Conservation (phyloP, 2,329 filamentous ascomycete species). For the Dendrostoma leiphaemia region DNA sequence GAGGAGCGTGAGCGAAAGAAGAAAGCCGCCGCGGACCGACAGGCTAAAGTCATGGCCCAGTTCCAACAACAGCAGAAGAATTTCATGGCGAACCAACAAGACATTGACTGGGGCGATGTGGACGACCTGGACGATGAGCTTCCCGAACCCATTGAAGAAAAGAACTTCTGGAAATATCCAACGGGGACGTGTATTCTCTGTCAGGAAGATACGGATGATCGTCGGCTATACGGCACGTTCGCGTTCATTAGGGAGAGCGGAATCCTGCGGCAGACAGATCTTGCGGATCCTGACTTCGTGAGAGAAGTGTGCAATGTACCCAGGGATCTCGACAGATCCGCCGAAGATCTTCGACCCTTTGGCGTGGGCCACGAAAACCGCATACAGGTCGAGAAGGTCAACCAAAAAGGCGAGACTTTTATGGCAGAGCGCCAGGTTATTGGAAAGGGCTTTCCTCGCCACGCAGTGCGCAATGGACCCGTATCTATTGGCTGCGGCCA, state of each 20-base stretch:
- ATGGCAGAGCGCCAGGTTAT: conserved; percentile 76
- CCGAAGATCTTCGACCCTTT: conserved; percentile 81
- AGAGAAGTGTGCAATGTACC: conserved; percentile 79
- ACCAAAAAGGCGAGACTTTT: conserved; percentile 68
- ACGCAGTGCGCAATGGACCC: conserved; percentile 66
- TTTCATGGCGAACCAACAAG: conserved; percentile 86
- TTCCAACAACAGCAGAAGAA: conserved; percentile 97
- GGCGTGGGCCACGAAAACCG: conserved; percentile 88
- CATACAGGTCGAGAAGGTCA: conserved; percentile 71
- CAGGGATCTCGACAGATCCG: conserved; percentile 77
- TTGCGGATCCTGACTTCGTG: conserved; percentile 78
- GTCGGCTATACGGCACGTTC: conserved; percentile 88
- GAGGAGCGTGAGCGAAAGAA: conserved; percentile 83
- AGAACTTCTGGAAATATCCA: conserved; percentile 86
- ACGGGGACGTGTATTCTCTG: conserved; percentile 92
- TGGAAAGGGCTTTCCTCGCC: conserved; percentile 81
- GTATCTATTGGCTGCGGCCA: conserved; percentile 92
- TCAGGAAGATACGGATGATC: conserved; percentile 92
- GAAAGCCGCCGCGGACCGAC: conserved; percentile 82
- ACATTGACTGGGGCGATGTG: conserved; percentile 84
- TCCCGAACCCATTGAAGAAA: conserved; percentile 57
- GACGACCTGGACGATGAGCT: conserved; percentile 72
- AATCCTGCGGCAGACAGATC: conserved; percentile 82
- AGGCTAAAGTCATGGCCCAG: conserved; percentile 94
- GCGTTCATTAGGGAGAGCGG: conserved; percentile 83